Evolutionary conservation across 225 moss, liverwort and hornwort genomes (phyloP).

Genomic region (Pseudoscleropodium purum): DNA sequence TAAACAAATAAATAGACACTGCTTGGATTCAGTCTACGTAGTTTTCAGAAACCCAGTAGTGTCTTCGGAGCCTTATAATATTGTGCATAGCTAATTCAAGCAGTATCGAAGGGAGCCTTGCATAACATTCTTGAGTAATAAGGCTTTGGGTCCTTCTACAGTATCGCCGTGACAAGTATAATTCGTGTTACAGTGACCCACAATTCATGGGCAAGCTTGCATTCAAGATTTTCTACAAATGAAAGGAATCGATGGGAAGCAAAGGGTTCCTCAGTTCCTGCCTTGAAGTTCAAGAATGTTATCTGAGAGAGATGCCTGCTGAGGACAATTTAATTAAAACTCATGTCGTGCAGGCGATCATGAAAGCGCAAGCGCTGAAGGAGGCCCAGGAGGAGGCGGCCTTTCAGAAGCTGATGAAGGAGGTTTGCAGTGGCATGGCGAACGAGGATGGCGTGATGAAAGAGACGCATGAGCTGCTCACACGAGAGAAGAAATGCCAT

Average conservation of each 20-base stretch:
- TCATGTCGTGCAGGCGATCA: not conserved
- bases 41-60: not conserved
- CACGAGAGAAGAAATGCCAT: conserved; percentile 2
- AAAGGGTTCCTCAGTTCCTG: not conserved
- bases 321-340: not conserved
- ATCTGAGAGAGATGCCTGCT: not conserved
- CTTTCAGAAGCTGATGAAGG: conserved; percentile 34
- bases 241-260: not conserved
- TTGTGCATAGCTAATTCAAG: not conserved
- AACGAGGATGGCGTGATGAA: conserved; percentile 48
- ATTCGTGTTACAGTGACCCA: too few species aligned
- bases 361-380: conserved; percentile 11
- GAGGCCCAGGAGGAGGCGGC: conserved; percentile 35
- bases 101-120: not conserved
- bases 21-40: not conserved
- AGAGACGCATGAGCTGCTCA: conserved; percentile 18
- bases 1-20: not conserved
- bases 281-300: not conserved
- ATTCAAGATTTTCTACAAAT: not conserved
- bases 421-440: conserved; percentile 3
- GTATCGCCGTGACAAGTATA: not conserved
- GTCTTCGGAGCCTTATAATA: not conserved
- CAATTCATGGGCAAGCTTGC: not conserved
- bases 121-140: not conserved
- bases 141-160: not conserved